Conservation (phyloP, 805 yeast species). For the Metschnikowia gelsemii region DNA sequence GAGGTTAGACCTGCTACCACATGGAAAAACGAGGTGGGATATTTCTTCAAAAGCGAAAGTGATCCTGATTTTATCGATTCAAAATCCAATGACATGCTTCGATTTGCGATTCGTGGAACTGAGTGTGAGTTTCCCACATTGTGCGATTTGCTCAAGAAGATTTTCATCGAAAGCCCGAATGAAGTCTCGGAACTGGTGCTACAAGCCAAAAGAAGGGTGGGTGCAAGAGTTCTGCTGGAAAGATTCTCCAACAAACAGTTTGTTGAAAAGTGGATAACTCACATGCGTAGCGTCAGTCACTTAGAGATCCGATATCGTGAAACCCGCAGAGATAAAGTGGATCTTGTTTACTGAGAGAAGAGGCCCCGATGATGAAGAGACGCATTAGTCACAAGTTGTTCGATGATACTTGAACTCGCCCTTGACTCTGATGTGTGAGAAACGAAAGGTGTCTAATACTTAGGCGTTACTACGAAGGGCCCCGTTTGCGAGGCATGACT, state of each 20-base stretch:
- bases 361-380: too few species aligned
- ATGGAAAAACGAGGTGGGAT: slow-evolving; percentile 60
- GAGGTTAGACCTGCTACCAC: slow-evolving; percentile 14
- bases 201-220: slow-evolving; percentile 45
- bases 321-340: slow-evolving; percentile 26
- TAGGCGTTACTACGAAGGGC: too few species aligned
- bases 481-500: too few species aligned
- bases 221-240: slow-evolving; percentile 41
- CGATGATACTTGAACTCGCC: too few species aligned
- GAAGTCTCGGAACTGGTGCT: slow-evolving; percentile 33
- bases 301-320: slow-evolving; percentile 31
- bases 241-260: slow-evolving; percentile 66
- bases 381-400: too few species aligned
- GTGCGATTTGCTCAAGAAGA: slow-evolving; percentile 46
- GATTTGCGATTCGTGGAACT: slow-evolving; percentile 9
- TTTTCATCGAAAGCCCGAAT: slow-evolving; percentile 36
- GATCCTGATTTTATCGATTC: slow-evolving; percentile 65
- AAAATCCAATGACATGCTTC: slow-evolving; percentile 11
- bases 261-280: slow-evolving; percentile 50
- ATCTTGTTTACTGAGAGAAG: slow-evolving; percentile 32
- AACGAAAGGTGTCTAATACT: too few species aligned
- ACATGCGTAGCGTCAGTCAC: slow-evolving; percentile 19
- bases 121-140: slow-evolving; percentile 45
- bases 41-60: slow-evolving; percentile 64
- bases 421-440: too few species aligned